A percentile compares a stretch with the other conserved stretches of the same genome.
These are phyloP conservation scores for Penstemon davidsonii DNA, from an alignment of 257 asterid genomes.

Conservation along the genomic window DNA sequence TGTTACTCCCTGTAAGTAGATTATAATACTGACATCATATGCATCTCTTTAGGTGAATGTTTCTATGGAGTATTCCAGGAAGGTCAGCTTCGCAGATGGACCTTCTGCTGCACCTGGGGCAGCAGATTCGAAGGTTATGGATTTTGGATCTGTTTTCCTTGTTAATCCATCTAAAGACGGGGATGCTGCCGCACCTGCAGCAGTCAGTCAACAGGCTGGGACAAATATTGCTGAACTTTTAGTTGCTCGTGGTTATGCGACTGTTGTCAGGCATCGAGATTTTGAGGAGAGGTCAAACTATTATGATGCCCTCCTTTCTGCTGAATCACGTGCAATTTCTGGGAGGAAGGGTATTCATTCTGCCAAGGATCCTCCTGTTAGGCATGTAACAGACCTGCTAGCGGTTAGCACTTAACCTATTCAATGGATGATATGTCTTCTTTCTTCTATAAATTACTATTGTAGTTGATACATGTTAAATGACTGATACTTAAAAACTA, in stretches of 20 bases:
- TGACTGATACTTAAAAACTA: neutral
- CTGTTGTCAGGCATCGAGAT: constrained; percentile 94
- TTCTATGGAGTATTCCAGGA: constrained; percentile 96
- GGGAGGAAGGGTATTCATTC: constrained; percentile 92
- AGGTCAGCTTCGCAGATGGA: constrained; percentile 75
- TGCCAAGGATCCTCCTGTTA: constrained; percentile 81
- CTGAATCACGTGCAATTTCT: constrained; percentile 83
- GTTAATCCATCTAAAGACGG: constrained; percentile 64
- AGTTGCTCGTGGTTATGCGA: constrained; percentile 88
- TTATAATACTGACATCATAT: constrained; percentile 20
- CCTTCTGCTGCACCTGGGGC: constrained; percentile 48
- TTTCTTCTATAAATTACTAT: neutral
- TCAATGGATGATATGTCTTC: constrained; percentile 10
- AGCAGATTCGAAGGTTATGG: constrained; percentile 77
- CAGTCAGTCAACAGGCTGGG: constrained; percentile 58
- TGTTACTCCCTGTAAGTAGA: constrained; percentile 7
- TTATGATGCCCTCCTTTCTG: constrained; percentile 86
- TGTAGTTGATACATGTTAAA: constrained; percentile 15
- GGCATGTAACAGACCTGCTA: constrained; percentile 80
- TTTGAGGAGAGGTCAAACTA: constrained; percentile 94
- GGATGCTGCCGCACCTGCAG: constrained; percentile 56
- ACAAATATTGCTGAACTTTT: constrained; percentile 82
- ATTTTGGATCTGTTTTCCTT: constrained; percentile 92
- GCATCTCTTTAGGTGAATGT: constrained; percentile 68
- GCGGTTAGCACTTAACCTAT: constrained; percentile 54